Percentiles rank a stretch among this genome's conserved stretches.
Conservation (phyloP, 2,329 filamentous ascomycete species). For the Cladosporium velox region DNA sequence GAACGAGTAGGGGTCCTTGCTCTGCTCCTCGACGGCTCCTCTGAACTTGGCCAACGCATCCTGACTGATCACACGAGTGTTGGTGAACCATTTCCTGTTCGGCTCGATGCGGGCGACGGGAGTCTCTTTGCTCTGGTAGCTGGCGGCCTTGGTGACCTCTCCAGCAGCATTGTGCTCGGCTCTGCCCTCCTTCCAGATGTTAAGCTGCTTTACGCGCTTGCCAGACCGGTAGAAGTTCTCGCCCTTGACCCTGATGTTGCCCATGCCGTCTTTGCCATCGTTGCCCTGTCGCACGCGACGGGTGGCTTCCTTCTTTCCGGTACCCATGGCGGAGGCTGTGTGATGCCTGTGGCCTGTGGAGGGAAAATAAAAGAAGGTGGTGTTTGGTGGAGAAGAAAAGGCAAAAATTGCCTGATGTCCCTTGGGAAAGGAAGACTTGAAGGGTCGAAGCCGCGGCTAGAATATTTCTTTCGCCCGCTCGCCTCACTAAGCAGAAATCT, state of each 20-base stretch:
- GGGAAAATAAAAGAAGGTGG: not conserved
- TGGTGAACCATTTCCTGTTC: conserved; percentile 97
- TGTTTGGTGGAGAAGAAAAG: conserved; percentile 8
- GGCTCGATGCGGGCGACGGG: conserved; percentile 89
- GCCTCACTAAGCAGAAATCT: conserved; percentile 3
- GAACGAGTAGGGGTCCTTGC: conserved; percentile 87
- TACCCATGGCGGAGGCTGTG: conserved; percentile 65
- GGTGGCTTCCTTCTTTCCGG: conserved; percentile 84
- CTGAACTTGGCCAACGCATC: conserved; percentile 85
- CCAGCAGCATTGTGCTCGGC: conserved; percentile 79
- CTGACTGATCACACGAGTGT: conserved; percentile 87
- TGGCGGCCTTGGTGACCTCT: conserved; percentile 79
- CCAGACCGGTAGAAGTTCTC: conserved; percentile 94
- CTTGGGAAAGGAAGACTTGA: not conserved
- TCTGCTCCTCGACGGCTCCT: conserved; percentile 86
- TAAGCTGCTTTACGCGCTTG: conserved; percentile 86
- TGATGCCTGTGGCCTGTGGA: conserved; percentile 13
- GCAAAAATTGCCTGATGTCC: conserved; percentile 21
- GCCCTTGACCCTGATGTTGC: conserved; percentile 89
- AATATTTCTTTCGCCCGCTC: conserved; percentile 16
- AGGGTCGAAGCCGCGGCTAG: conserved; percentile 9
- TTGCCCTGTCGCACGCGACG: conserved; percentile 85
- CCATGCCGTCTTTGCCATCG: conserved; percentile 75
- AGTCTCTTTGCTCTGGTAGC: conserved; percentile 78
- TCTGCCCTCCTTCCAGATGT: conserved; percentile 87